Percentiles rank a stretch among this genome's conserved stretches.
phyloP scores from a whole-genome alignment of 116 monocot species.

The Posidonia oceanica region DNA sequence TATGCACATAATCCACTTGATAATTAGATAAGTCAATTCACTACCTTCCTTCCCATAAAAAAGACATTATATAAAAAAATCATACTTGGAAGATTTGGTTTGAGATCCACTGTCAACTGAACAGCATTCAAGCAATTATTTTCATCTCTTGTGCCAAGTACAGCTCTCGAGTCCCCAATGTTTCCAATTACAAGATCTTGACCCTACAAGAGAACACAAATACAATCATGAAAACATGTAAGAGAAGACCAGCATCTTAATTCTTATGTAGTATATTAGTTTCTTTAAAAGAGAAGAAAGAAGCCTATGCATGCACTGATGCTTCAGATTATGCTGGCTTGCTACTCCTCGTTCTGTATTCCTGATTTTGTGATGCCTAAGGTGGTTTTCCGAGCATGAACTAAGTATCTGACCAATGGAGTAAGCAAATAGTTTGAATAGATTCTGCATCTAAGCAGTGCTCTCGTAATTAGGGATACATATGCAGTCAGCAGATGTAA shows the following conservation, averaged over 20 bases:
- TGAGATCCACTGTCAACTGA: slow-evolving; percentile 87
- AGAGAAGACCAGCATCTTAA: background rate
- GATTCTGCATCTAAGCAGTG: no score
- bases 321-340: no score
- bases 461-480: background rate
- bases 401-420: no score
- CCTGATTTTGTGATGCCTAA: no score
- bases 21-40: no score
- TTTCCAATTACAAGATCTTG: slow-evolving; percentile 82
- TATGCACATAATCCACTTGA: no score
- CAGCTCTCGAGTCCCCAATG: slow-evolving; percentile 81
- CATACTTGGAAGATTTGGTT: slow-evolving; percentile 85
- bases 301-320: no score
- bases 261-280: background rate
- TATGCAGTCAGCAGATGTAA: background rate
- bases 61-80: background rate
- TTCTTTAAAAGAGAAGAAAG: background rate
- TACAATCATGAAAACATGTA: background rate
- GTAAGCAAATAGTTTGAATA: no score
- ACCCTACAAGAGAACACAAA: slow-evolving; percentile 28
- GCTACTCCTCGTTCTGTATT: no score
- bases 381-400: no score
- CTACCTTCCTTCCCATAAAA: no score
- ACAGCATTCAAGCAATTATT: slow-evolving; percentile 43
- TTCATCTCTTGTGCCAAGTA: slow-evolving; percentile 75